These are phyloP conservation scores for Senecio squalidus DNA, from an alignment of 140 eudicot species.

Conservation along the genomic window DNA sequence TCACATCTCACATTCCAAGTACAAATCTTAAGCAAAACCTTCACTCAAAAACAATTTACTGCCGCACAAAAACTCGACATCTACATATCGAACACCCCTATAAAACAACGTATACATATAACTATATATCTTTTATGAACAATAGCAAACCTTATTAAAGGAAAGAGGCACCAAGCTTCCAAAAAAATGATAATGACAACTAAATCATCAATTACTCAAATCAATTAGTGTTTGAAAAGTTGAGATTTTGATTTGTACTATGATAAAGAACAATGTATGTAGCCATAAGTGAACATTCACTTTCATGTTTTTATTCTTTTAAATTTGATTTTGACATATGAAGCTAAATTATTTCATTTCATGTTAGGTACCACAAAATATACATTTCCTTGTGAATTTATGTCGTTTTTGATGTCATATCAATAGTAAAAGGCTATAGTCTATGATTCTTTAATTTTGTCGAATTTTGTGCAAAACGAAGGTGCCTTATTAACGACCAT, in stretches of 20 bases:
- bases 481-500: background rate
- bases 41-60: no score
- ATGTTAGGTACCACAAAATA: slow-evolving; percentile 14
- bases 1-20: no score
- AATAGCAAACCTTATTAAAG: no score
- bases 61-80: no score
- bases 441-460: slow-evolving; percentile 9
- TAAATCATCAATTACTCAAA: slow-evolving; percentile 13
- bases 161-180: no score
- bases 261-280: slow-evolving; percentile 25
- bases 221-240: slow-evolving; percentile 13
- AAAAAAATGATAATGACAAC: slow-evolving; percentile 12
- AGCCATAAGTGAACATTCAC: slow-evolving; percentile 10
- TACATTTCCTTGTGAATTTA: slow-evolving; percentile 24
- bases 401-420: slow-evolving; percentile 17
- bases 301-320: background rate
- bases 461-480: slow-evolving; percentile 8
- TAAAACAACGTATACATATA: no score
- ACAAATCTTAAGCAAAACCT: no score
- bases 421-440: slow-evolving; percentile 17
- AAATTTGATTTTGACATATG: slow-evolving; percentile 15
- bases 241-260: slow-evolving; percentile 1
- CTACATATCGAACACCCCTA: no score
- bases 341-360: slow-evolving; percentile 14
- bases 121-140: no score